Evolutionary conservation across 2,329 filamentous ascomycete genomes (phyloP).

Genomic region (Monilinia aucupariae): DNA sequence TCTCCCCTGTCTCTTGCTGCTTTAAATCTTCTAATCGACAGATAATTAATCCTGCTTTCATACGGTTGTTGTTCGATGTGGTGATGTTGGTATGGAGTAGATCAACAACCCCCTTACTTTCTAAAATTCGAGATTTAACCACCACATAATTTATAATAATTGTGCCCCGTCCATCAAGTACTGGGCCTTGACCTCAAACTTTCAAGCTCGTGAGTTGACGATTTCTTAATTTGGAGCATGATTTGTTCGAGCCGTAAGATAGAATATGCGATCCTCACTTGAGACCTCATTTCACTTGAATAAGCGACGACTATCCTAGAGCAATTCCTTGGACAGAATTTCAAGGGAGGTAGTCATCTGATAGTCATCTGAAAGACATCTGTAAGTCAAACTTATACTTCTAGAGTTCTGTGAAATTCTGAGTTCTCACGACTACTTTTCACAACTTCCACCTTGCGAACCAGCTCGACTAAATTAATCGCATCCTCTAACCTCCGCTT

Average conservation of each 20-base stretch:
- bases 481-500: background rate
- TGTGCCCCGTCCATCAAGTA: background rate
- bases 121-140: too few relatives aligned
- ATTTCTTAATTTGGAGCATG: background rate
- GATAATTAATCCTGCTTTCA: too few relatives aligned
- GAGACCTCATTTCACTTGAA: too few relatives aligned
- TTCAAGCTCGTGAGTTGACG: too few relatives aligned
- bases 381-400: background rate
- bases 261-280: too few relatives aligned
- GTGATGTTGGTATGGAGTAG: too few relatives aligned
- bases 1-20: background rate
- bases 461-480: background rate
- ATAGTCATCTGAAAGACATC: background rate
- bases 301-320: too few relatives aligned
- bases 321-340: background rate
- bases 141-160: background rate
- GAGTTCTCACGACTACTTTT: background rate
- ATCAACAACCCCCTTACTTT: too few relatives aligned
- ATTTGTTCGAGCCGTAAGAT: background rate
- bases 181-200: background rate
- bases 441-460: background rate
- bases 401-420: background rate
- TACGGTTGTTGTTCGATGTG: too few relatives aligned
- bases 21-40: background rate
- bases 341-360: too few relatives aligned